These are phyloP conservation scores for Calocybe cyanea DNA, from an alignment of 768 basidiomycete species.

Conservation along the genomic window DNA sequence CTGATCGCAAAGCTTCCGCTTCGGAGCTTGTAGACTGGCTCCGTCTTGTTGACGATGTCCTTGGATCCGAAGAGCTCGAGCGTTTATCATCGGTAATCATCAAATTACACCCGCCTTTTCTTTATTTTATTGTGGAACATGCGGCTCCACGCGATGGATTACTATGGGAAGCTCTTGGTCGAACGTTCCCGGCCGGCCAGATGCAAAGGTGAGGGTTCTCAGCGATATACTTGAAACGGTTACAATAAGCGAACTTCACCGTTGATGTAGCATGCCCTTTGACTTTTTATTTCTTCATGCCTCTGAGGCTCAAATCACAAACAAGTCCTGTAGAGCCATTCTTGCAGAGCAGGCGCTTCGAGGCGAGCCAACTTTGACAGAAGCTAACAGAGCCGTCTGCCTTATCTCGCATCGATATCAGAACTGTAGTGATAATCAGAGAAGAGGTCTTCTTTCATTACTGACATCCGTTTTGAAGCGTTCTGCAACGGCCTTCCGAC, in stretches of 20 bases:
- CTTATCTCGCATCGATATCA: conserved; percentile 34
- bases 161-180: conserved; percentile 38
- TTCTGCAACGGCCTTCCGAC: conserved; percentile 23
- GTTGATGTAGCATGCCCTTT: conserved; percentile 25
- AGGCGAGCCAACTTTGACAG: conserved; percentile 18
- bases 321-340: conserved; percentile 25
- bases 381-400: conserved; percentile 32
- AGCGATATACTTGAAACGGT: neutral
- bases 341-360: conserved; percentile 33
- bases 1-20: conserved; percentile 34
- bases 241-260: neutral
- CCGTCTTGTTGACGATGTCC: conserved; percentile 38
- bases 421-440: conserved; percentile 18
- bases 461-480: conserved; percentile 32
- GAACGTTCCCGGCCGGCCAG: conserved; percentile 19
- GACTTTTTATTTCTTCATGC: conserved; percentile 42
- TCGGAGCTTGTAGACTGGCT: conserved; percentile 64
- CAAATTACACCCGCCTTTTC: conserved; percentile 36
- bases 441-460: conserved; percentile 31
- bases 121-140: conserved; percentile 39
- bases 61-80: conserved; percentile 33
- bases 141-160: conserved; percentile 38
- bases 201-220: conserved; percentile 11
- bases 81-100: conserved; percentile 37
- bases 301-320: conserved; percentile 18